Evolutionary conservation across 306 rosid genomes (phyloP), one percentile per base, ranked within the genome.

Genomic region (Quercus wislizeni): DNA sequence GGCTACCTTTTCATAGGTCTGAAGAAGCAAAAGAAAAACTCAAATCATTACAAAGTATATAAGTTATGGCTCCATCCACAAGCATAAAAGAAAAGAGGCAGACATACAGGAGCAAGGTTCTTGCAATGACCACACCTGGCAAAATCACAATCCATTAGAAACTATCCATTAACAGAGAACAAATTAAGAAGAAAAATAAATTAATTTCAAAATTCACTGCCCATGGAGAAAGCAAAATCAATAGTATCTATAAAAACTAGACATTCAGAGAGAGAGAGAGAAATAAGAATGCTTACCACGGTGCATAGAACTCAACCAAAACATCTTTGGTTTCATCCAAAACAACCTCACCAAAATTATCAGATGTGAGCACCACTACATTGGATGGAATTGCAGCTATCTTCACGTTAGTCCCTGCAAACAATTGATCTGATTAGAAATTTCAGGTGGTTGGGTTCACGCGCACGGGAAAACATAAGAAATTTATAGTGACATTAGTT

Each of bases 231-330:
- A 13, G 25, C 64, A 62, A 79, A 64, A 64, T 15, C 54, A 31
- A 55, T 23, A 74, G 74, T 71, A 5, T 74, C 10, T 76, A 58
- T 25, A 81, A 38, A 65, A 62, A 14, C 11, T 25, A 3, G 19
- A 51, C 68, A 65, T 6, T 7, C 78, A 74, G 20, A 81, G 27
- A 30, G 70, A 77, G 23, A 5, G 8, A 84, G 77, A 35, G 59
- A 55, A 55, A 64, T 4, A 55, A 18, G 21, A 43, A 54, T 72
- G 25, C 79, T 83, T 88, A 96, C 99, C 99, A 96, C 71, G 99
- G 99, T 76, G 98, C 99, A 86, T 96, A 96, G 84, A 93, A 96
- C 92, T 96, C 98, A 77, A 96, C 97, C 88, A 96, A 79, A 49
- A 89, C 96, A 83, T 96, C 99, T 73, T 91, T 96, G 84, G 85